phyloP scores from a whole-genome alignment of 257 asterid species.

The Primulina huaijiensis region DNA sequence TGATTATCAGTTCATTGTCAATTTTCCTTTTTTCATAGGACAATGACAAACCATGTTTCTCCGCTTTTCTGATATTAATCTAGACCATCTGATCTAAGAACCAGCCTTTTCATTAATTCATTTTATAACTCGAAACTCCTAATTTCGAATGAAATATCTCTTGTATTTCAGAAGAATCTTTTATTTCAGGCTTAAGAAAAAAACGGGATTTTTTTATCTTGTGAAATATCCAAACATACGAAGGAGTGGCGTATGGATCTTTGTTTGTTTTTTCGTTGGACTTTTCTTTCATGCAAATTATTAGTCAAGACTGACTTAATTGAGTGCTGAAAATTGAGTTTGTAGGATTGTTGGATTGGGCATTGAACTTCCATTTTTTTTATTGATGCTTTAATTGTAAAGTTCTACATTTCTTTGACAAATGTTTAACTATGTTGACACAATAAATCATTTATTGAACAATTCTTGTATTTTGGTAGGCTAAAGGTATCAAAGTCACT shows the following conservation, averaged over 20 bases:
- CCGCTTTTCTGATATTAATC: no score
- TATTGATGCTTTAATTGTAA: background rate
- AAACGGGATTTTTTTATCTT: background rate
- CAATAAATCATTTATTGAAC: background rate
- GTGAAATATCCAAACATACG: slow-evolving; percentile 1
- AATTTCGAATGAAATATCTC: no score
- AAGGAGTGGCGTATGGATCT: background rate
- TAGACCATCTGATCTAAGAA: no score
- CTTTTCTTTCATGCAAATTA: slow-evolving; percentile 1
- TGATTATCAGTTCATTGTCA: background rate
- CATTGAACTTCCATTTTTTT: background rate
- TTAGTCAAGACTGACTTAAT: slow-evolving; percentile 2
- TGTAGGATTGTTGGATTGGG: no score
- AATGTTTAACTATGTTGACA: background rate
- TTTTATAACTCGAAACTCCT: no score
- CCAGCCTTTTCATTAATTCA: no score
- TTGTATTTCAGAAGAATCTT: no score
- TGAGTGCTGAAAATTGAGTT: background rate
- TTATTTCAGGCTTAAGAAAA: no score
- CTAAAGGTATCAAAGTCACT: slow-evolving; percentile 82
- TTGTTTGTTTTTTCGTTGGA: background rate
- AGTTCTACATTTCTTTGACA: background rate
- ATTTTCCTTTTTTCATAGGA: no score
- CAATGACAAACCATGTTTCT: no score
- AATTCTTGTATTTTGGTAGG: slow-evolving; percentile 41